phyloP scores from a whole-genome alignment of 257 asterid genomes.

The Salvia miltiorrhiza region DNA sequence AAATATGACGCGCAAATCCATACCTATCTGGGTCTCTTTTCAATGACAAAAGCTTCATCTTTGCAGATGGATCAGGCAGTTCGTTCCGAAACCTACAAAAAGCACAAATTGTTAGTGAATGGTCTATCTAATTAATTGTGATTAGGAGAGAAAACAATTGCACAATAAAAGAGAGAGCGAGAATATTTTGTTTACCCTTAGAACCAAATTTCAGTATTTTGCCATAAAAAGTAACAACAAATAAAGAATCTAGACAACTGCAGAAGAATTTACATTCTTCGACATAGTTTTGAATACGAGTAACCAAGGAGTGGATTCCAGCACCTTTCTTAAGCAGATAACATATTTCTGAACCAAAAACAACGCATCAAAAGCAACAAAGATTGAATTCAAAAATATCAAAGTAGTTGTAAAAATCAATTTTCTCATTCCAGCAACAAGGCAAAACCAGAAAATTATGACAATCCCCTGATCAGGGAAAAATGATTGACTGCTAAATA shows the following conservation, averaged over 20 bases:
- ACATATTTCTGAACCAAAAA: neutral
- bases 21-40: constrained; percentile 90
- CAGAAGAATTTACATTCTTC: no score
- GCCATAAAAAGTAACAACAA: neutral
- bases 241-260: no score
- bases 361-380: neutral
- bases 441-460: no score
- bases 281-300: neutral
- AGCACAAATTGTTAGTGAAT: constrained; percentile 25
- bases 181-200: neutral
- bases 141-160: neutral
- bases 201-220: constrained; percentile 3
- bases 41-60: constrained; percentile 76
- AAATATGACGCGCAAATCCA: constrained; percentile 10
- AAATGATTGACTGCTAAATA: neutral
- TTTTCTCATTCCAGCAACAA: no score
- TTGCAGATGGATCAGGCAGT: constrained; percentile 96
- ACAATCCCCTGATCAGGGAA: no score
- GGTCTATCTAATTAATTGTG: neutral
- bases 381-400: neutral
- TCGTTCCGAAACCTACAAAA: constrained; percentile 88
- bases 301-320: neutral
- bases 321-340: neutral
- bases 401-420: no score
- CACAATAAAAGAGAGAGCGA: neutral